phyloP scores from a whole-genome alignment of 164 flowering plant genomes.

The Vitis labrusca region DNA sequence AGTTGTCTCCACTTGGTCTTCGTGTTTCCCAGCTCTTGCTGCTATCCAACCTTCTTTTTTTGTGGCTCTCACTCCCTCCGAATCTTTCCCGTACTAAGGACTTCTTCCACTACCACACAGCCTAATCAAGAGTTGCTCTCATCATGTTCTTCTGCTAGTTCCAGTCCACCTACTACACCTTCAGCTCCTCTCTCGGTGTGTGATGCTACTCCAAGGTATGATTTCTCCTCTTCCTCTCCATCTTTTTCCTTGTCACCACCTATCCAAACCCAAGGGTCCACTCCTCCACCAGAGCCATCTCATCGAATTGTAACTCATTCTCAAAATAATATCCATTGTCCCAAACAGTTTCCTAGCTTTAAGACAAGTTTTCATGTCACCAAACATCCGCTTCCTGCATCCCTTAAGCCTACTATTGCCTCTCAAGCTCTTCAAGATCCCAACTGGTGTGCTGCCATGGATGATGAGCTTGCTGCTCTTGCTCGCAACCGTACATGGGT shows the following conservation, averaged over 20 bases:
- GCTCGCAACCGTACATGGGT: too few species aligned
- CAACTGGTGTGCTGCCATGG: too few species aligned
- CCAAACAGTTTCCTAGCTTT: too few species aligned
- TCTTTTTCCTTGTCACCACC: constrained; percentile 9
- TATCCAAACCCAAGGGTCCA: constrained; percentile 1
- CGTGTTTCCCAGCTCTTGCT: too few species aligned
- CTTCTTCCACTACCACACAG: constrained; percentile 4
- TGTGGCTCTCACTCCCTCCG: constrained; percentile 2
- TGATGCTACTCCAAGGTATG: constrained; percentile 7
- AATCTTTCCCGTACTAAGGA: background rate
- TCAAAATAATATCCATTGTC: too few species aligned
- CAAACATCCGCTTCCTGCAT: too few species aligned
- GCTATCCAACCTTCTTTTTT: background rate
- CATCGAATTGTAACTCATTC: constrained; percentile 1
- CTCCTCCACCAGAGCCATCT: constrained; percentile 4
- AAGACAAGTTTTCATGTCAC: too few species aligned
- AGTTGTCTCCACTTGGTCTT: too few species aligned
- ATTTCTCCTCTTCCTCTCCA: constrained; percentile 7
- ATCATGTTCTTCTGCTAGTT: background rate
- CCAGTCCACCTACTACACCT: constrained; percentile 1
- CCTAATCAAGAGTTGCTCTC: background rate
- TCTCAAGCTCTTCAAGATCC: too few species aligned
- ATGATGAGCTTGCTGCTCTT: too few species aligned
- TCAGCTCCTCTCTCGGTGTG: constrained; percentile 10
- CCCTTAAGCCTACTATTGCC: too few species aligned